Base-by-base conservation (phyloP, 192 early-diverging fungal species). In the Anaeromyces robustus region DNA sequence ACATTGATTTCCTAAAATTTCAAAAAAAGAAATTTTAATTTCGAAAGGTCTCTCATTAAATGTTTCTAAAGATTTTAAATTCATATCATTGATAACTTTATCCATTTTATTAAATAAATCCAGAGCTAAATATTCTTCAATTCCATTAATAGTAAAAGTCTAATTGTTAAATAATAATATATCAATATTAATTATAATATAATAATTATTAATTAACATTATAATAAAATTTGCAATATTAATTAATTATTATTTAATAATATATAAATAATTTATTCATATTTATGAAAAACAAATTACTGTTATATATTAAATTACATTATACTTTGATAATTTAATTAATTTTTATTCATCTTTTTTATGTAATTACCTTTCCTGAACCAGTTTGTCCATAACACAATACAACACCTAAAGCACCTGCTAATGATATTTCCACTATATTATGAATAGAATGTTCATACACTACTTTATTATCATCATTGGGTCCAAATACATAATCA, bases 351-450 rank as follows among this genome's bases (percentile, higher is more conserved):
- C n/a, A n/a, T n/a, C n/a, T n/a, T n/a, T n/a, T n/a, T n/a, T n/a
- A n/a, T n/a, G n/a, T n/a, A n/a, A n/a, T 34, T 39, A 88, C 89
- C 68, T 80, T 81, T 30, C 87, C 89, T 11, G 89, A 68, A 68
- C 52, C 52, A 68, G 52, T 90, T 82, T 90, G 89, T 6, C 89
- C 89, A 82, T 86, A 87, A 17, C 87, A 87, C 77, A 90, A 82
- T 17, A 88, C 29, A 31, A 84, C 81, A 29, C 82, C 84, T 30
- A 87, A n/a, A 4, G 52, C 52, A 26, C 52, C 52, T n/a, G 52
- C 52, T n/a, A 68, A n/a, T 11, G 52, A 68, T 26, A 68, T 22
- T 68, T 68, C 52, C 26, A 68, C 18, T 11, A 68, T 68, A 11
- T 19, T n/a, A 9, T 68, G 52, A 68, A 68, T 68, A 9, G 52